Conservation (phyloP, 2,329 filamentous ascomycete species). For the Aspergillus tubingensis region DNA sequence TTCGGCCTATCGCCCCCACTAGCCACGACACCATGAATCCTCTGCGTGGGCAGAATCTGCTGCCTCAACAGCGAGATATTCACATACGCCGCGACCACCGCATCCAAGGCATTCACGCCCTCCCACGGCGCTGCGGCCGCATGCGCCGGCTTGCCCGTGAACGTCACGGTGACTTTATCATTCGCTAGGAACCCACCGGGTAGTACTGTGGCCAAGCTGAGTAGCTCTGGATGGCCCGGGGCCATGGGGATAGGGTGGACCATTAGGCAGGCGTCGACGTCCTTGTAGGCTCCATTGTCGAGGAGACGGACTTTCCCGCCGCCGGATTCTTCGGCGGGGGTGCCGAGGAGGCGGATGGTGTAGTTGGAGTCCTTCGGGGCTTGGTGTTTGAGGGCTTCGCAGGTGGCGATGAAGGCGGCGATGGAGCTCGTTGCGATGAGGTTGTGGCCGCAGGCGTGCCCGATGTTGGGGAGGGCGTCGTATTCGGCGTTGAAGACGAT, state of each 20-base stretch:
- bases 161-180: constrained; percentile 39
- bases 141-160: constrained; percentile 56
- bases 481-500: constrained; percentile 43
- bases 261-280: constrained; percentile 45
- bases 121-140: constrained; percentile 58
- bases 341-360: constrained; percentile 37
- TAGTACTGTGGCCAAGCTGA: constrained; percentile 26
- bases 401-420: constrained; percentile 38
- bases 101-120: constrained; percentile 61
- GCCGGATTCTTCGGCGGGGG: constrained; percentile 38
- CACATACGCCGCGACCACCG: constrained; percentile 50
- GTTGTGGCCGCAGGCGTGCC: constrained; percentile 41
- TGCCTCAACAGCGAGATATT: constrained; percentile 55
- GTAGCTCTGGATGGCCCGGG: constrained; percentile 22
- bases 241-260: constrained; percentile 37
- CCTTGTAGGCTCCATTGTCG: constrained; percentile 43
- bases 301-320: constrained; percentile 44
- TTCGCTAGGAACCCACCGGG: constrained; percentile 34
- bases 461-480: constrained; percentile 40
- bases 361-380: constrained; percentile 20
- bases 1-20: constrained; percentile 57
- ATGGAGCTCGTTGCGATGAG: constrained; percentile 36
- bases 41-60: constrained; percentile 54
- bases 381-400: constrained; percentile 23
- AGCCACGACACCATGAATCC: constrained; percentile 55